Base-by-base conservation (phyloP, 345 rosid species). In the Aquilaria sinensis region DNA sequence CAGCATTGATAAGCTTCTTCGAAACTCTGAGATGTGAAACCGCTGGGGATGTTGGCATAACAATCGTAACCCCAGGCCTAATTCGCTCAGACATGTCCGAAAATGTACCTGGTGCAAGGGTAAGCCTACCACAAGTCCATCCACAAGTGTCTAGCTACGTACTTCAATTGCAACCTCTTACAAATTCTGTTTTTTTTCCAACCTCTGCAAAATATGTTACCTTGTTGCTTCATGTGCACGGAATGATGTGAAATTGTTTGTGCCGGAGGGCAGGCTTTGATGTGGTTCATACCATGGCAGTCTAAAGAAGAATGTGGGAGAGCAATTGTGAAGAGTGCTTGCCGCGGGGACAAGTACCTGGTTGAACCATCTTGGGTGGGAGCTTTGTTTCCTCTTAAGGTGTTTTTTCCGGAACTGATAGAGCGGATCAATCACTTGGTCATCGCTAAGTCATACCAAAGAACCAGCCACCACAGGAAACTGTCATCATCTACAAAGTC, bases 301-400 rank as follows among this genome's bases (percentile, higher is more conserved):
- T 55, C 84, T 0, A 67, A 70, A 11, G 69, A 66, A 67, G 75
- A 55, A 47, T 79, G 81, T 9, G 80, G 77, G 0, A 77, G 58
- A 63, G 80, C 70, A 23, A 74, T 83, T 33, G 67, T 83, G 64
- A 68, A 53, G 59, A 72, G 85, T 2, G 82, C 69, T 11, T 76
- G 85, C 69, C 68, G 81, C 0, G 85, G 89, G 53, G 83, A 86
- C 54, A 69, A 58, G 61, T 70, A 77, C 71, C n/a, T 81, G 63
- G 56, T 74, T 10, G 80, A 79, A 58, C 85, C 87, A 1, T 52
- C 78, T 6, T 80, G 83, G 87, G 48, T 81, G 12, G 60, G 67
- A 62, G 47, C 76, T 2, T 37, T 70, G 9, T 70, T 53, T 70
- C 68, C 74, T 31, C 51, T 58, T 58, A 75, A 58, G 63, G 60